Evolutionary conservation across 257 asterid genomes (phyloP), one percentile per base, ranked within the genome.

Genomic region (Ehretia macrophylla): DNA sequence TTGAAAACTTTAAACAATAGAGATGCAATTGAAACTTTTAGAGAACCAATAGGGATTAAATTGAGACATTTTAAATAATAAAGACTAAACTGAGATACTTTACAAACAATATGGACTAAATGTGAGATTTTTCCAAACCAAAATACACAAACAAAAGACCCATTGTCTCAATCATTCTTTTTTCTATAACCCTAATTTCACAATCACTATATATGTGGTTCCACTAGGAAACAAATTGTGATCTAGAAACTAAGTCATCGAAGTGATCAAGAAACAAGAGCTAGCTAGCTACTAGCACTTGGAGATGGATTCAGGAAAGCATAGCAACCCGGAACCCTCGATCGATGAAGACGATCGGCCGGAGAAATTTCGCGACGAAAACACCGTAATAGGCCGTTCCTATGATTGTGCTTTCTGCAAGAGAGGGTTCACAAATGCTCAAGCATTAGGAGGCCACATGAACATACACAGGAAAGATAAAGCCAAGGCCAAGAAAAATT

Each of bases 371-470:
- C 27, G 71, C 5, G 67, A 70, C 5, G 60, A 55, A 37, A 10
- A 71, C 3, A 90, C 87, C 0, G 18, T 66, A 0, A 27, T 6
- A 27, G 88, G 93, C 9, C 64, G 91, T 44, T 77, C 86, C 0
- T 90, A 87, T 42, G 95, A 85, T 76, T 90, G 97, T 72, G 63
- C 72, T 50, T 85, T 76, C 49, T 90, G 97, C 68, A 90, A 85
- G 56, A 74, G 93, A 20, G 95, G 96, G 0, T 90, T 90, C 64
- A 90, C 96, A 0, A 90, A 85, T 64, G 98, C 95, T 3, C 96
- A 90, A 46, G 96, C 98, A 17, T 70, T 90, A 12, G 98, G 98
- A 0, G 98, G 98, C 0, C 98, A 90, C 62, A 87, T 90, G 98
- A 90, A 90, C 55, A 87, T 90, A 64, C 96, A 90, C 51, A 67